A percentile compares a stretch with the other conserved stretches of the same genome.
These are phyloP conservation scores for Aspergillus baeticus DNA, from an alignment of 495 filamentous ascomycete species.

Conservation along the genomic window DNA sequence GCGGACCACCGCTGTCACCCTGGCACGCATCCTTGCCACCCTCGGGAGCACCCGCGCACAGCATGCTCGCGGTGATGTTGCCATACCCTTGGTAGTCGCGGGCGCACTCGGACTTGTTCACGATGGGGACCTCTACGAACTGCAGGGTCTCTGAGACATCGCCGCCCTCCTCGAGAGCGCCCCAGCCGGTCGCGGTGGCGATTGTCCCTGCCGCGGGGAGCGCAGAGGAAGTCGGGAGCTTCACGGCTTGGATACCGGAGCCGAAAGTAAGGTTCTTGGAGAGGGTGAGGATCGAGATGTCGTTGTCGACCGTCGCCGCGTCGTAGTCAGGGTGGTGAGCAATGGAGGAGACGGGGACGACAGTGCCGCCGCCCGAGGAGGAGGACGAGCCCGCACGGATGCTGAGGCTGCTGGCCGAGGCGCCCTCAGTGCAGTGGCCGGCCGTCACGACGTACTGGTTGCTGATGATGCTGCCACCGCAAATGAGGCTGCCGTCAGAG, in stretches of 20 bases:
- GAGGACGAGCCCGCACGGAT: constrained; percentile 8
- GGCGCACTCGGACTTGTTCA: not conserved
- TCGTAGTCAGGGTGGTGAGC: constrained; percentile 8
- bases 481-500: not conserved
- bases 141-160: not conserved
- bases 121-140: constrained; percentile 2
- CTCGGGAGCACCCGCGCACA: constrained; percentile 5
- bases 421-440: constrained; percentile 9
- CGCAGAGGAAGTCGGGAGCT: not conserved
- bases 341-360: not conserved
- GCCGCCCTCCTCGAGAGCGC: not conserved
- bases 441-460: constrained; percentile 8
- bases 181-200: constrained; percentile 9
- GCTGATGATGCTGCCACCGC: constrained; percentile 13
- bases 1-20: constrained; percentile 9
- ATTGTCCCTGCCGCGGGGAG: not conserved
- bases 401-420: not conserved
- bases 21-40: constrained; percentile 10
- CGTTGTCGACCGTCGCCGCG: constrained; percentile 2
- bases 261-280: not conserved
- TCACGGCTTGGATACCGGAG: not conserved
- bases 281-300: constrained; percentile 8
- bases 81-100: not conserved
- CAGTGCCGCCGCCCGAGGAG: not conserved
- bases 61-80: constrained; percentile 6